Conservation (phyloP, 1,284 basidiomycete species). For the Ustilago shanxiensis region DNA sequence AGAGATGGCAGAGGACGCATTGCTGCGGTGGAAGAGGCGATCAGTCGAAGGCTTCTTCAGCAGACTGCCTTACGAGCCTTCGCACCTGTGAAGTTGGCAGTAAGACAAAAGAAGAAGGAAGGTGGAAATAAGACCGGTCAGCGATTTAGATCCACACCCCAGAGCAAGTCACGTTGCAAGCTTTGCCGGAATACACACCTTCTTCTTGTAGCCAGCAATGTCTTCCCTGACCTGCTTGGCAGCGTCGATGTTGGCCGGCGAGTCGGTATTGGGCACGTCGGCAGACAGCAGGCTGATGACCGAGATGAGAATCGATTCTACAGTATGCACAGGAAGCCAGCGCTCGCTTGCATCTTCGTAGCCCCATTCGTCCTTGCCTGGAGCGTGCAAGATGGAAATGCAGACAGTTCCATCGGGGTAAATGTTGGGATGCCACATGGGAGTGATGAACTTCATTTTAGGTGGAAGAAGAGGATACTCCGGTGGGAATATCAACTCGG, state of each 20-base stretch:
- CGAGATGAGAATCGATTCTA: slow-evolving; percentile 95
- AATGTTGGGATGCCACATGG: slow-evolving; percentile 98
- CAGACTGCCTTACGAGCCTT: slow-evolving; percentile 65
- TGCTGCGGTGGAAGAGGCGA: background rate
- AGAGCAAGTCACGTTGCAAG: background rate
- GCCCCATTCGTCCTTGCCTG: slow-evolving; percentile 96
- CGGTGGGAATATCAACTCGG: slow-evolving; percentile 67
- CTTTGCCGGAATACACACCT: slow-evolving; percentile 32
- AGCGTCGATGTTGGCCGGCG: slow-evolving; percentile 96
- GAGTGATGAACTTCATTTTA: slow-evolving; percentile 93
- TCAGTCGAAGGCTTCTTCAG: slow-evolving; percentile 62
- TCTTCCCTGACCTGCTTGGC: slow-evolving; percentile 69
- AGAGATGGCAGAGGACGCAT: no score
- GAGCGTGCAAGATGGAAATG: slow-evolving; percentile 97
- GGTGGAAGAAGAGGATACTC: slow-evolving; percentile 89
- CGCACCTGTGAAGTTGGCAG: slow-evolving; percentile 47
- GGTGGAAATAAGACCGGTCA: background rate
- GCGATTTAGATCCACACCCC: background rate
- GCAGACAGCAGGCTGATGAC: slow-evolving; percentile 95
- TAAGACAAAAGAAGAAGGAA: background rate
- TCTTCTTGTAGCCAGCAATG: slow-evolving; percentile 66
- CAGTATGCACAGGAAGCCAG: slow-evolving; percentile 96
- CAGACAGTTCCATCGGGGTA: slow-evolving; percentile 91
- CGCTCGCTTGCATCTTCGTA: slow-evolving; percentile 97
- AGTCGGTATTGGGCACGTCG: slow-evolving; percentile 91